Evolutionary conservation across 2,329 filamentous ascomycete species (phyloP), one percentile per base, ranked within the genome.

Genomic region (Aspergillus versicolor): DNA sequence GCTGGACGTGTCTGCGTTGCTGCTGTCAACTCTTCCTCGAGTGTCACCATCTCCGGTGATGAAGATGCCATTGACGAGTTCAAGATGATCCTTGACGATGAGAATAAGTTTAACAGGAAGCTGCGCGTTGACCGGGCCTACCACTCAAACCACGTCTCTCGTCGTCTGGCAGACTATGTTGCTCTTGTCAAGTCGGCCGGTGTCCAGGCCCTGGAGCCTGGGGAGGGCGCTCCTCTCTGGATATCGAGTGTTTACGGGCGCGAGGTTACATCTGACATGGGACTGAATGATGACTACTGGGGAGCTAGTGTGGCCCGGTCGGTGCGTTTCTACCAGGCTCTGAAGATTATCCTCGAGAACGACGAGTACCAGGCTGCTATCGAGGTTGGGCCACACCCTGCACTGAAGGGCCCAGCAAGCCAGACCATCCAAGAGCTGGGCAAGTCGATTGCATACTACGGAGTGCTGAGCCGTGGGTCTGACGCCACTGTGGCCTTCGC

Each of bases 221-320:
- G 3, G 9, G 8, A 41, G 38, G 15, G 15, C 8, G n/a, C 42
- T 12, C 19, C 15, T 11, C 12, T n/a, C 22, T 54, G 56, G 45
- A 37, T 46, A 4, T 57, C 54, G 9, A 57, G 54, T 52, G 54
- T 57, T 4, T 34, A 49, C 5, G 41, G 41, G 1, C 17, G 21
- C 21, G 44, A 42, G 17, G 44, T 42, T 12, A 38, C 48, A 1
- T 53, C 67, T 30, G 56, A 17, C 32, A 22, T 24, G 13, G 47
- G n/a, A 17, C 22, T 50, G 3, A 27, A 15, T 2, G 34, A 22
- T 11, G 17, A 51, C 4, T 73, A 71, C 53, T 74, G 67, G 70
- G 62, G 61, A 43, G 63, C 63, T 38, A 73, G 72, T 46, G 62
- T 71, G 61, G 42, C 62, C 17, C 58, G 60, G 6, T 49, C 67